Conservation (phyloP, 768 basidiomycete genomes). For the Mycena crocata region DNA sequence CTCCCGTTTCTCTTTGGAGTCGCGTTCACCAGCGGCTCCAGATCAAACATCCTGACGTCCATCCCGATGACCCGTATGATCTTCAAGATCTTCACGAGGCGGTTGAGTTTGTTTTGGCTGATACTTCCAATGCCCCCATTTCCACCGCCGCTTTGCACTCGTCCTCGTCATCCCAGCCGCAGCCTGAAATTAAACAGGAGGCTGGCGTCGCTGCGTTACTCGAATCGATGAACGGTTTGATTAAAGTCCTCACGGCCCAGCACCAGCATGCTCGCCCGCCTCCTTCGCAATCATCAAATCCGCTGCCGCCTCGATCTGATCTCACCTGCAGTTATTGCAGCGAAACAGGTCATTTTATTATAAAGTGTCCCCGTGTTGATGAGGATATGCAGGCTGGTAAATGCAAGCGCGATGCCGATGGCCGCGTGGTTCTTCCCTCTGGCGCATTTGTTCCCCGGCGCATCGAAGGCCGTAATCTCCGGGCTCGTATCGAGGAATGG, state of each 20-base stretch:
- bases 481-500: conserved; percentile 23
- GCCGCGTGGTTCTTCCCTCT: conserved; percentile 36
- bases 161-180: background rate
- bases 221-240: conserved; percentile 14
- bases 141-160: background rate
- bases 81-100: conserved; percentile 36
- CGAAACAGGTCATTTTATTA: conserved; percentile 35
- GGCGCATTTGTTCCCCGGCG: conserved; percentile 33
- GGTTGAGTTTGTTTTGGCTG: conserved; percentile 33
- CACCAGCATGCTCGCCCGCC: conserved; percentile 2
- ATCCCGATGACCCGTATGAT: conserved; percentile 40
- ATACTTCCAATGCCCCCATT: background rate
- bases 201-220: conserved; percentile 6
- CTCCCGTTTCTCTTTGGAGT: background rate
- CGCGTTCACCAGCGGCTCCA: conserved; percentile 25
- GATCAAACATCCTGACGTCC: conserved; percentile 29
- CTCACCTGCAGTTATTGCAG: conserved; percentile 36
- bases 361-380: conserved; percentile 29
- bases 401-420: conserved; percentile 37
- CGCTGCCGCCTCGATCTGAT: background rate
- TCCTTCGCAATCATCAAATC: background rate
- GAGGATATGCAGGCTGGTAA: background rate
- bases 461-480: conserved; percentile 17
- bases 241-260: conserved; percentile 17
- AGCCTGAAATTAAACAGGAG: conserved; percentile 9